Percentiles rank a stretch among this genome's conserved stretches.
phyloP scores from a whole-genome alignment of 2,329 filamentous ascomycete species.

The Cercospora janseana region DNA sequence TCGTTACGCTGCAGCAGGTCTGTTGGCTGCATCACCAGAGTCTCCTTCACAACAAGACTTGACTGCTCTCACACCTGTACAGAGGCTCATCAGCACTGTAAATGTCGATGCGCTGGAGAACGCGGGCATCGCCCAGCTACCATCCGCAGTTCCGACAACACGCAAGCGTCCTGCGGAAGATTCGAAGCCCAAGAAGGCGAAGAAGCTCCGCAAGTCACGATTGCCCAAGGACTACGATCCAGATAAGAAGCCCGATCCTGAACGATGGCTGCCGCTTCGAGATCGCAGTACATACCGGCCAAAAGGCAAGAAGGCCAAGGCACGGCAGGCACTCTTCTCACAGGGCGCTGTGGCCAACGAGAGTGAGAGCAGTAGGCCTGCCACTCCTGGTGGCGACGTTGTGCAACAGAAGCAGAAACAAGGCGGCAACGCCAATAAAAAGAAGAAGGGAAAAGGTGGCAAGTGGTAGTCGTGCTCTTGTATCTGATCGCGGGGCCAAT shows the following conservation, averaged over 20 bases:
- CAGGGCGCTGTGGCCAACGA: conserved; percentile 78
- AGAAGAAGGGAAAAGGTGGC: conserved; percentile 33
- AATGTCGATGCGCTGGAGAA: conserved; percentile 62
- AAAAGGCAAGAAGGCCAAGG: conserved; percentile 86
- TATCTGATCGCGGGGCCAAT: no score
- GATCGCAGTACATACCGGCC: conserved; percentile 86
- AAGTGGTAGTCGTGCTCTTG: conserved; percentile 30
- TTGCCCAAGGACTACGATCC: conserved; percentile 73
- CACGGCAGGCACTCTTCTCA: conserved; percentile 64
- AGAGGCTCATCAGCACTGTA: conserved; percentile 59
- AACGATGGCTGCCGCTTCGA: conserved; percentile 87
- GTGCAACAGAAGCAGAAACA: conserved; percentile 48
- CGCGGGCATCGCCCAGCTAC: conserved; percentile 59
- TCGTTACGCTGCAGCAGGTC: conserved; percentile 70
- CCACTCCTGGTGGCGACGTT: conserved; percentile 37
- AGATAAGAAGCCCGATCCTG: conserved; percentile 77
- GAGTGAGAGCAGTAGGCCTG: conserved; percentile 35
- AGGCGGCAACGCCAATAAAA: conserved; percentile 45
- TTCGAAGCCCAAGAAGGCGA: conserved; percentile 52
- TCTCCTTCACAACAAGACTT: conserved; percentile 56
- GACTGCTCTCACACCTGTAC: conserved; percentile 59
- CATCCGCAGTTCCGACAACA: conserved; percentile 26
- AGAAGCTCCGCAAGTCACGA: conserved; percentile 58
- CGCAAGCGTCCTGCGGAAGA: conserved; percentile 54
- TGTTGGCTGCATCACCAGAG: conserved; percentile 71